A percentile compares a stretch with the other conserved stretches of the same genome.
These are phyloP conservation scores for Polygonum maritimum DNA, from an alignment of 148 eudicot genomes.

Conservation along the genomic window DNA sequence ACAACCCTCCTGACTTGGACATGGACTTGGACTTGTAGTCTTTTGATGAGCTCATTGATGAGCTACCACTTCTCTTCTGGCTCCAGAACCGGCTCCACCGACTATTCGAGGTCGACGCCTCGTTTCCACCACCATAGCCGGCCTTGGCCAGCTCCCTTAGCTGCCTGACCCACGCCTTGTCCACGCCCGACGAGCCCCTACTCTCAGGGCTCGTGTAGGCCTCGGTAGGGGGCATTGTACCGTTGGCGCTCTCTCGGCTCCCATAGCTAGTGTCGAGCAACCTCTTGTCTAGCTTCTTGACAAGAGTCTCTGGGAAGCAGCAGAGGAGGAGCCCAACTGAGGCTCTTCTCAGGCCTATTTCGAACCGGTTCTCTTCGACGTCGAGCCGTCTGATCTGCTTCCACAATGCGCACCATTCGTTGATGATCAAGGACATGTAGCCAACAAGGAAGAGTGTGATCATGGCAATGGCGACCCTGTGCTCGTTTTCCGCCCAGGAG, in stretches of 20 bases:
- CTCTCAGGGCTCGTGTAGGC: constrained; percentile 27
- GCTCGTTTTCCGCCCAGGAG: constrained; percentile 27
- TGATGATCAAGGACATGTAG: constrained; percentile 43
- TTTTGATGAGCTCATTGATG: constrained; percentile 39
- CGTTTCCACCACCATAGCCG: constrained; percentile 40
- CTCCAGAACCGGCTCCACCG: constrained; percentile 73
- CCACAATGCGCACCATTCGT: constrained; percentile 70
- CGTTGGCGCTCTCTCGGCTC: constrained; percentile 14
- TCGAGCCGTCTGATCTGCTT: constrained; percentile 57
- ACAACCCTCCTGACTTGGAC: constrained; percentile 25
- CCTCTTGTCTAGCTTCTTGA: constrained; percentile 27
- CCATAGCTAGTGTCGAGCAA: constrained; percentile 18
- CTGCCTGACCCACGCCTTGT: constrained; percentile 75
- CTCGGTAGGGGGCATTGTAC: constrained; percentile 18
- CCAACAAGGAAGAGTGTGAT: constrained; percentile 42
- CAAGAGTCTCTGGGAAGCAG: constrained; percentile 36
- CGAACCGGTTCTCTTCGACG: constrained; percentile 34
- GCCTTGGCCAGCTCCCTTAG: constrained; percentile 69
- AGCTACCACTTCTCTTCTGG: constrained; percentile 56
- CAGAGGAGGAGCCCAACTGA: constrained; percentile 44
- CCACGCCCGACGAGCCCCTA: constrained; percentile 40
- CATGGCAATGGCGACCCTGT: constrained; percentile 47
- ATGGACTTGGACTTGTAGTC: constrained; percentile 56
- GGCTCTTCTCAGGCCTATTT: constrained; percentile 40
- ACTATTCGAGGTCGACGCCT: constrained; percentile 47